Percentiles rank a stretch among this genome's conserved stretches.
Evolutionary conservation across 2,329 filamentous ascomycete genomes (phyloP).

Genomic region (Epichloe bromicola): DNA sequence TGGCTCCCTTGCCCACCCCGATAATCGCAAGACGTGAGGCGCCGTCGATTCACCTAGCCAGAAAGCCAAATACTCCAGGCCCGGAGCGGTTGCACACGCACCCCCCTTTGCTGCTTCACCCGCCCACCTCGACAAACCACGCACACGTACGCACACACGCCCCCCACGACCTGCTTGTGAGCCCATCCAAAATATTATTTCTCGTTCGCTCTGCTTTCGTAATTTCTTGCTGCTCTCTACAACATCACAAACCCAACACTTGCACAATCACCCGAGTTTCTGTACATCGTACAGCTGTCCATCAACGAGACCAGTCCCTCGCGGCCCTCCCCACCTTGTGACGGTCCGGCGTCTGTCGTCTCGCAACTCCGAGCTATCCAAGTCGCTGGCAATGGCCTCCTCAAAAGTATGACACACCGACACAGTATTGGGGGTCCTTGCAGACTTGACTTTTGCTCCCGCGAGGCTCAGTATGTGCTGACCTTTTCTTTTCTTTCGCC

Average conservation of each 20-base stretch:
- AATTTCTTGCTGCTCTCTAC: constrained; percentile 7
- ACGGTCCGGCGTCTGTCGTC: constrained; percentile 20
- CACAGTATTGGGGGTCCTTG: constrained; percentile 13
- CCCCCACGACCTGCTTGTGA: constrained; percentile 7
- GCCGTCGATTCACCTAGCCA: constrained; percentile 16
- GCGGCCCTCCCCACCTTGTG: constrained; percentile 13
- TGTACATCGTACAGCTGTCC: constrained; percentile 7
- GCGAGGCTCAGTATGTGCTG: constrained; percentile 22
- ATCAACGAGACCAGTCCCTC: constrained; percentile 6
- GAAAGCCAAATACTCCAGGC: background rate
- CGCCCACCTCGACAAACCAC: constrained; percentile 4
- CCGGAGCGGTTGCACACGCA: constrained; percentile 10
- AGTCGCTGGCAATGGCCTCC: constrained; percentile 43
- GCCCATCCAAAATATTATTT: constrained; percentile 27
- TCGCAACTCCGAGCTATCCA: constrained; percentile 21
- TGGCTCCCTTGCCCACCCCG: constrained; percentile 9
- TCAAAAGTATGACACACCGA: constrained; percentile 39
- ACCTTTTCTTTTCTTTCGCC: constrained; percentile 13
- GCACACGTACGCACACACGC: constrained; percentile 11
- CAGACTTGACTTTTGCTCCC: constrained; percentile 18
- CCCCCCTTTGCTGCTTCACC: background rate
- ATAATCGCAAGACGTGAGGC: constrained; percentile 19
- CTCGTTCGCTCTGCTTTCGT: constrained; percentile 17
- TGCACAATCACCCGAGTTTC: background rate
- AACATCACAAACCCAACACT: constrained; percentile 5